Evolutionary conservation across 2,329 filamentous ascomycete genomes (phyloP), one percentile per base, ranked within the genome.

Genomic region (Neofusicoccum ribis): DNA sequence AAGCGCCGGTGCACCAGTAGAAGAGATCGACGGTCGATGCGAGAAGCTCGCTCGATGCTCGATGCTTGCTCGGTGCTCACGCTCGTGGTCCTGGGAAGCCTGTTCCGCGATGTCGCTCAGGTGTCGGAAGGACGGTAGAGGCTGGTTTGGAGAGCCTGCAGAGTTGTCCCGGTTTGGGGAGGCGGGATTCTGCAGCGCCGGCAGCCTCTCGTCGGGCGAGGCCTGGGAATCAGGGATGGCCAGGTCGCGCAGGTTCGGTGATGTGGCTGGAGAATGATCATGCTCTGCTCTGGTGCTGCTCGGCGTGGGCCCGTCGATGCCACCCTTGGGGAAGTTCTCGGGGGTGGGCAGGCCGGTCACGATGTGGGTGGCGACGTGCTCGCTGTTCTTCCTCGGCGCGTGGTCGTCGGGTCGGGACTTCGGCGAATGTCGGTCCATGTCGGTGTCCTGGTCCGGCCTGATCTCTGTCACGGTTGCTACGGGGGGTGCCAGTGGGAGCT

Each of bases 11-110:
- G 51, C 61, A 7, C 65, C 61, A n/a, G 44, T 54, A 0, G 76
- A 77, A 4, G 76, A 77, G 39, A 77, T 71, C 0, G 76, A 78
- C 31, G 72, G 75, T 44, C 76, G 71, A 66, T 78, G 76, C 31
- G 68, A 56, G 27, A 64, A 50, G 36, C 50, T 64, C 36, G 51
- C 43, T 41, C 43, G 65, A 52, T 72, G 72, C 9, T 69, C 69
- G 61, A 73, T 74, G n/a, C 68, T 63, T 46, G 71, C 68, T 36
- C 66, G 70, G 15, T 68, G 66, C 20, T 77, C 72, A 34, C 27
- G 27, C 6, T 39, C 37, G 14, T 74, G 71, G 52, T 75, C 72
- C 39, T 75, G 72, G 44, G 74, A 70, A n/a, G 73, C 73, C 1
- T 74, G 74, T 36, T 74, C 71, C 47, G 75, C 74, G 15, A 78